phyloP scores from a whole-genome alignment of 257 asterid genomes.

The Lithospermum erythrorhizon region DNA sequence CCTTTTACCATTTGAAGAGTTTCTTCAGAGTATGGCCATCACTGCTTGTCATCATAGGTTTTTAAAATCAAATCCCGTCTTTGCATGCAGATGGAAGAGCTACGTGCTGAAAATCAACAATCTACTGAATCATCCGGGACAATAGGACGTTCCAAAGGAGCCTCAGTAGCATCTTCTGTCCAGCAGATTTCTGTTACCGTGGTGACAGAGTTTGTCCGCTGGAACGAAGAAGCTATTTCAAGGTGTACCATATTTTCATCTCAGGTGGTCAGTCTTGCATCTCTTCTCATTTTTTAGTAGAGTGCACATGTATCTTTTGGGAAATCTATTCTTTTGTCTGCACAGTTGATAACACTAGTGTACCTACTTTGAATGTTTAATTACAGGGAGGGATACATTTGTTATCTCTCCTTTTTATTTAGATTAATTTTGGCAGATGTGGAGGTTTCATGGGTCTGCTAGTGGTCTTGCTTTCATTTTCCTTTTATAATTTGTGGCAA shows the following conservation, averaged over 20 bases:
- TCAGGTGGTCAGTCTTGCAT: slow-evolving; percentile 32
- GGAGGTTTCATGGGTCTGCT: not conserved
- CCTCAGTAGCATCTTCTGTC: slow-evolving; percentile 69
- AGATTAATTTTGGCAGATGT: not conserved
- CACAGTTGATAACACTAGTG: not conserved
- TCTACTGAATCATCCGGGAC: slow-evolving; percentile 75
- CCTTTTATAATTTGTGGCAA: too few species aligned
- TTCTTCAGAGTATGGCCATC: slow-evolving; percentile 9
- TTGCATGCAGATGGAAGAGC: slow-evolving; percentile 75
- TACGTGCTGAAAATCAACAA: slow-evolving; percentile 67
- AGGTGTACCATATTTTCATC: slow-evolving; percentile 73
- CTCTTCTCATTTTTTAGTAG: not conserved
- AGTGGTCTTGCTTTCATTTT: too few species aligned
- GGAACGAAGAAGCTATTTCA: slow-evolving; percentile 97
- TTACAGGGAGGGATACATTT: not conserved
- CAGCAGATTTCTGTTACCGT: slow-evolving; percentile 91
- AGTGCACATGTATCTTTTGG: not conserved
- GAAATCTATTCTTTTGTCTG: too few species aligned
- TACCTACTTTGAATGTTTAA: too few species aligned
- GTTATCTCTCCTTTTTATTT: too few species aligned
- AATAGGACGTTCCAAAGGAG: slow-evolving; percentile 94
- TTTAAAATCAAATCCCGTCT: slow-evolving; percentile 5
- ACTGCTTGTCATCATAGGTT: slow-evolving; percentile 9
- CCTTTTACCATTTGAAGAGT: slow-evolving; percentile 8
- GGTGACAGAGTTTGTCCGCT: slow-evolving; percentile 92